Base-by-base conservation (phyloP, 768 basidiomycete species). In the Hygrophorus pudorinus region DNA sequence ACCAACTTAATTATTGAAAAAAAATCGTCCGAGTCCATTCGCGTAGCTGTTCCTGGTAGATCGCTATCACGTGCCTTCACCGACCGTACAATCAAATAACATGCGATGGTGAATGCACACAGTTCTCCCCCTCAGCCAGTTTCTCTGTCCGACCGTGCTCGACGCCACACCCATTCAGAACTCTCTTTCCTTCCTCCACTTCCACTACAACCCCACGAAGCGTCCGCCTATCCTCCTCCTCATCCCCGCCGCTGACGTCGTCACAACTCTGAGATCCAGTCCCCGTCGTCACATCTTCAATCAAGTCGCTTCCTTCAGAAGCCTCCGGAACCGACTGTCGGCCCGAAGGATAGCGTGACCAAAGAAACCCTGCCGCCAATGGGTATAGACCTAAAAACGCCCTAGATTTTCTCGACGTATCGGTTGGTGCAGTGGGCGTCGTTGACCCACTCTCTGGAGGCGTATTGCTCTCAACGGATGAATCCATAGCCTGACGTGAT, bases 281-380 rank as follows among this genome's bases (percentile, higher is more conserved):
- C 8, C 24, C 16, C 9, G 17, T 16, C 14, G 42, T 10, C 29
- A 13, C 13, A 13, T 20, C 14, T n/a, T 30, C 45, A 32, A 10
- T 38, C 28, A 16, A 48, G 20, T 20, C 12, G 17, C 38, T 46
- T 9, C 38, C 51, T 38, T 39, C 47, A 32, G 32, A 28, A 33
- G 55, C 52, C 41, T 47, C 49, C 42, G 43, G 20, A 10, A 45
- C 42, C 13, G 46, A 14, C 38, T 50, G 21, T 44, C 45, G 31
- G 37, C 39, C 66, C 14, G 78, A 74, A 24, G 78, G 72, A 56
- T 82, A 73, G 39, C 81, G 75, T 16, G 71, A 65, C 30, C 81
- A 29, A 9, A 51, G 50, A 37, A 51, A 51, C 2, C 31, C 46
- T 2, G 46, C 29, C 12, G 46, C 29, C 12, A 47, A 27, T 4